Evolutionary conservation across 1,284 basidiomycete genomes (phyloP), one percentile per base, ranked within the genome.

Genomic region (Dichomitus squalens): DNA sequence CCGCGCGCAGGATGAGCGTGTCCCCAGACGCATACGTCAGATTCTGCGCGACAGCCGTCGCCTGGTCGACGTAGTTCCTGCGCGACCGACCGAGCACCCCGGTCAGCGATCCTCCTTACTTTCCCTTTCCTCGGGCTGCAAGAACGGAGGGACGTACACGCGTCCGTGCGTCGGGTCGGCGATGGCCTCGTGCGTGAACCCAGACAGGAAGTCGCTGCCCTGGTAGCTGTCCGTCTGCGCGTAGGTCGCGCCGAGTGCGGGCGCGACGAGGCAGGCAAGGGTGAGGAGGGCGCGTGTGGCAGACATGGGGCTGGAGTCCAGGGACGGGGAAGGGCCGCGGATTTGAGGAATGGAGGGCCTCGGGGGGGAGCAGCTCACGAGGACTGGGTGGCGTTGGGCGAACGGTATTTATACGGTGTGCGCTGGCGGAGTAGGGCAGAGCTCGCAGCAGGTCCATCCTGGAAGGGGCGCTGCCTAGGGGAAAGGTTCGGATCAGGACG

Each of bases 91-190:
- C 16, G 39, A 21, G n/a, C 25, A 31, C 29, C 29, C 29, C 29
- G 29, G 29, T 31, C 29, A 21, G 29, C 21, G 11, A 16, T 5
- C 8, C 14, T 3, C 18, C 41, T n/a, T n/a, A n/a, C n/a, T n/a
- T n/a, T n/a, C n/a, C n/a, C n/a, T n/a, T n/a, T n/a, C 8, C 33
- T 55, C 34, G 49, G 53, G 29, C 47, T 27, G 29, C 29, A 38
- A 40, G 6, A 14, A 7, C 14, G 35, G 38, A 57, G 21, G 36
- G 11, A 56, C 80, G 65, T 70, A 85, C 83, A 87, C 84, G 55
- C 83, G 76, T 34, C 84, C 84, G 63, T 82, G 72, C 2, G 84
- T 84, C 3, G 85, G 84, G 66, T 86, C 85, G 11, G 75, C 39
- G 50, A 83, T 80, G 18, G 80, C 78, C 64, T 81, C 60, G 63